These are phyloP conservation scores for Epithemia pelagica DNA, from an alignment of 108 stramenopile species.

Conservation along the genomic window DNA sequence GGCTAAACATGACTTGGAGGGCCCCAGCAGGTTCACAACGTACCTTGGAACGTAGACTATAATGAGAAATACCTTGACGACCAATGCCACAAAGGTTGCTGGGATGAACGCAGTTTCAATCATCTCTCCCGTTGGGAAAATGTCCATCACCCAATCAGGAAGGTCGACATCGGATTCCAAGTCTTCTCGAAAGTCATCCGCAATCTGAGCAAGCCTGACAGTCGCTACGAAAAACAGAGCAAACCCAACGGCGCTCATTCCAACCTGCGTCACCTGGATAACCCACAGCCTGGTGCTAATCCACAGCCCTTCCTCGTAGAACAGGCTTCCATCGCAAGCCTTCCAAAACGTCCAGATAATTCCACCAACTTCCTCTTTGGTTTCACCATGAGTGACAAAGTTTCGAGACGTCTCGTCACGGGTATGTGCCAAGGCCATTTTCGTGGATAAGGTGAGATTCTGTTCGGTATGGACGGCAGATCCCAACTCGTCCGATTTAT, in stretches of 20 bases:
- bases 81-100: slow-evolving; percentile 13
- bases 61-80: slow-evolving; percentile 14
- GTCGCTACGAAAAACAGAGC: slow-evolving; percentile 13
- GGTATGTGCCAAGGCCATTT: neutral
- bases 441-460: neutral
- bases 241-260: slow-evolving; percentile 5
- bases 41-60: slow-evolving; percentile 30
- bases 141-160: slow-evolving; percentile 22
- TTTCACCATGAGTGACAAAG: slow-evolving; percentile 23
- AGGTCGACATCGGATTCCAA: slow-evolving; percentile 6
- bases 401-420: slow-evolving; percentile 3
- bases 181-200: slow-evolving; percentile 6
- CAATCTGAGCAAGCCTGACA: slow-evolving; percentile 3
- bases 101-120: slow-evolving; percentile 18
- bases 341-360: slow-evolving; percentile 28
- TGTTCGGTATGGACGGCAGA: neutral
- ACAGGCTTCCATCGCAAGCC: slow-evolving; percentile 26
- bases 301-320: slow-evolving; percentile 56
- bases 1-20: no score
- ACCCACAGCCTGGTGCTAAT: slow-evolving; percentile 23
- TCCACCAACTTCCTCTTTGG: slow-evolving; percentile 21
- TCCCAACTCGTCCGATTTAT: neutral
- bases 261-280: slow-evolving; percentile 28
- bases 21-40: no score
- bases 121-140: slow-evolving; percentile 22